Percentiles rank a stretch among this genome's conserved stretches.
Evolutionary conservation across 805 yeast species (phyloP).

Genomic region (Hanseniaspora hatyaiensis): DNA sequence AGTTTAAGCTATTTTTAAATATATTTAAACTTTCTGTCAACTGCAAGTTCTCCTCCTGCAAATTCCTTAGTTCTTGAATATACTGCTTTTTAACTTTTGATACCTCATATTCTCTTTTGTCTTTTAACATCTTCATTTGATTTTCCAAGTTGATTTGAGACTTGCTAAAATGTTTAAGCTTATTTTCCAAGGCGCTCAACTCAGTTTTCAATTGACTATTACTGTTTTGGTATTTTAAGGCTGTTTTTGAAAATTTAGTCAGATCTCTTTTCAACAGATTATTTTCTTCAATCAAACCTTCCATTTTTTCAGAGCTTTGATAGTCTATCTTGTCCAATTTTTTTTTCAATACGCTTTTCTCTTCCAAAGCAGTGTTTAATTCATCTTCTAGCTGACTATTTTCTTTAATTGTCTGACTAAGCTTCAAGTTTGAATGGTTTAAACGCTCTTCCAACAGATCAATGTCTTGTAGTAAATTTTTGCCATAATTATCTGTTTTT

Average conservation of each 20-base stretch:
- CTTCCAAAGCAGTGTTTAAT: slow-evolving; percentile 17
- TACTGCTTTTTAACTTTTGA: slow-evolving; percentile 22
- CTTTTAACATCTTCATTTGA: slow-evolving; percentile 6
- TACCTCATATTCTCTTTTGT: slow-evolving; percentile 18
- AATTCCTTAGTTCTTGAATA: slow-evolving; percentile 21
- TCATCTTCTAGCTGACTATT: slow-evolving; percentile 14
- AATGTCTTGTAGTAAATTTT: neutral
- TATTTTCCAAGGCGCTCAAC: neutral
- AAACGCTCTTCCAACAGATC: neutral
- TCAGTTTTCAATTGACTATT: slow-evolving; percentile 20
- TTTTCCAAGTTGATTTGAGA: slow-evolving; percentile 7
- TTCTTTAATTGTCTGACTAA: slow-evolving; percentile 5
- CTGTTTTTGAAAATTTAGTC: slow-evolving; percentile 25
- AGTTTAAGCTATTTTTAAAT: slow-evolving; percentile 17
- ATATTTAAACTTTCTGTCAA: slow-evolving; percentile 18
- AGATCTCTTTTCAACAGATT: slow-evolving; percentile 25
- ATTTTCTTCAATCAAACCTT: slow-evolving; percentile 20
- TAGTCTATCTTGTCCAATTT: slow-evolving; percentile 18
- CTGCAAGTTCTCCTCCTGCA: slow-evolving; percentile 25
- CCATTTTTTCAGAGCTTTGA: neutral
- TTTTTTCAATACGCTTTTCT: slow-evolving; percentile 16
- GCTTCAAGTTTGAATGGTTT: neutral
- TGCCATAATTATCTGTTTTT: neutral
- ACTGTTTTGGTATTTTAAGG: slow-evolving; percentile 24
- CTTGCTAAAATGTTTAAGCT: neutral